Percentiles rank a stretch among this genome's conserved stretches.
Evolutionary conservation across 208 protist species (phyloP).

Genomic region (Strigomonas galati): DNA sequence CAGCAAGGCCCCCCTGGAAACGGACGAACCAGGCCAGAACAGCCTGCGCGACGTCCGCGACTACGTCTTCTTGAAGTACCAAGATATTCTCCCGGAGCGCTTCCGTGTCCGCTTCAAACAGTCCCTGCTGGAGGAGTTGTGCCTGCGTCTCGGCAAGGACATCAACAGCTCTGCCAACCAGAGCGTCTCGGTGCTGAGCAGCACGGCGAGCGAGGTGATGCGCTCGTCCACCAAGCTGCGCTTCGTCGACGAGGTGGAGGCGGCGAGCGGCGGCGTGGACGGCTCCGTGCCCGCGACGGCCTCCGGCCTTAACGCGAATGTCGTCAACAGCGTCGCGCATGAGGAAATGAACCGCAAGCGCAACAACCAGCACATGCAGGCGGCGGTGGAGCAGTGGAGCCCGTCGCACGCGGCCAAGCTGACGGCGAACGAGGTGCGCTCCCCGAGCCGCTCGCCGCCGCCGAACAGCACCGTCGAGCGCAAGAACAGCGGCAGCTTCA

Average conservation of each 20-base stretch:
- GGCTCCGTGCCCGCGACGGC: conserved; percentile 37
- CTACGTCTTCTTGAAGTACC: conserved; percentile 56
- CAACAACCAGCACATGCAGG: conserved; percentile 11
- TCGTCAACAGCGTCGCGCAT: conserved; percentile 25
- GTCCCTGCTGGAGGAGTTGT: conserved; percentile 37
- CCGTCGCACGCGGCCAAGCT: neutral
- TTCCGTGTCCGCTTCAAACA: conserved; percentile 45
- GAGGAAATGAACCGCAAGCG: conserved; percentile 24
- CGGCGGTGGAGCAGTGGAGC: conserved; percentile 26
- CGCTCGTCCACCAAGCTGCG: conserved; percentile 52
- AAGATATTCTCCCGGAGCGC: conserved; percentile 31
- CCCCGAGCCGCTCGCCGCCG: conserved; percentile 12
- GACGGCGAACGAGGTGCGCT: conserved; percentile 11
- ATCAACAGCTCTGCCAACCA: conserved; percentile 32
- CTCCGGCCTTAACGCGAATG: conserved; percentile 30
- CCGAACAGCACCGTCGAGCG: conserved; percentile 11
- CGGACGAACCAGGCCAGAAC: conserved; percentile 15
- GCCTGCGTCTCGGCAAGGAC: conserved; percentile 37
- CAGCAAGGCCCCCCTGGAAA: conserved; percentile 9
- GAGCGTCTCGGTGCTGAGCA: conserved; percentile 59
- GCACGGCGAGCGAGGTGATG: conserved; percentile 42
- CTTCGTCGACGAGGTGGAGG: conserved; percentile 77
- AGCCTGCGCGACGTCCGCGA: conserved; percentile 50
- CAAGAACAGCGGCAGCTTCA: conserved; percentile 8
- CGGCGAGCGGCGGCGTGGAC: conserved; percentile 44